These are phyloP conservation scores for Acidiella bohemica DNA, from an alignment of 495 filamentous ascomycete genomes.

Conservation along the genomic window DNA sequence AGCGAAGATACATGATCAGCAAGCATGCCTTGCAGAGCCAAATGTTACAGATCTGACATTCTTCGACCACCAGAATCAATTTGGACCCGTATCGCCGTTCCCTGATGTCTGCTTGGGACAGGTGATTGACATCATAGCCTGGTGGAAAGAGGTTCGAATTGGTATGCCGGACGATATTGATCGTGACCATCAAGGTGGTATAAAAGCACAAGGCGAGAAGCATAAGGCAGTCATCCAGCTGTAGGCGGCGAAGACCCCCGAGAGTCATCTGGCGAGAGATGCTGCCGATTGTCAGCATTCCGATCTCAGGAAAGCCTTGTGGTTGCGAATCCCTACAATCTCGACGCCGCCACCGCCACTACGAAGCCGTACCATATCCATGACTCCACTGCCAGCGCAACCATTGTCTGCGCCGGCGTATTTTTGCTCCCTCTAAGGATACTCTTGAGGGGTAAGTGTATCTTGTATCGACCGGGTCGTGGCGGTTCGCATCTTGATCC, in stretches of 20 bases:
- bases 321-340: slow-evolving; percentile 26
- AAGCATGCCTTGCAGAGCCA: slow-evolving; percentile 45
- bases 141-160: slow-evolving; percentile 48
- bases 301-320: slow-evolving; percentile 22
- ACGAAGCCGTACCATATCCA: slow-evolving; percentile 37
- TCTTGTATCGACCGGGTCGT: slow-evolving; percentile 1
- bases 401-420: slow-evolving; percentile 15
- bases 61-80: slow-evolving; percentile 38
- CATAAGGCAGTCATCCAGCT: slow-evolving; percentile 49
- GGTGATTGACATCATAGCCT: slow-evolving; percentile 31
- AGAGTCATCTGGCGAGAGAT: slow-evolving; percentile 30
- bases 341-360: slow-evolving; percentile 26
- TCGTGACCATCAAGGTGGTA: slow-evolving; percentile 40
- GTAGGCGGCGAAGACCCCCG: slow-evolving; percentile 33
- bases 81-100: slow-evolving; percentile 42
- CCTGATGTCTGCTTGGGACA: slow-evolving; percentile 36
- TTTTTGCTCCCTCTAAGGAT: neutral
- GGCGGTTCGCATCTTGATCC: neutral
- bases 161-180: slow-evolving; percentile 43
- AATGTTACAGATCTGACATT: slow-evolving; percentile 33
- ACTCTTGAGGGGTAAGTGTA: slow-evolving; percentile 7
- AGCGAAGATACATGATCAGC: slow-evolving; percentile 39
- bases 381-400: slow-evolving; percentile 33
- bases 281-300: slow-evolving; percentile 5
- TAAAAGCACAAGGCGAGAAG: slow-evolving; percentile 40